These are phyloP conservation scores for Heterobasidion parviporum DNA, from an alignment of 1,284 basidiomycete genomes.

Conservation along the genomic window DNA sequence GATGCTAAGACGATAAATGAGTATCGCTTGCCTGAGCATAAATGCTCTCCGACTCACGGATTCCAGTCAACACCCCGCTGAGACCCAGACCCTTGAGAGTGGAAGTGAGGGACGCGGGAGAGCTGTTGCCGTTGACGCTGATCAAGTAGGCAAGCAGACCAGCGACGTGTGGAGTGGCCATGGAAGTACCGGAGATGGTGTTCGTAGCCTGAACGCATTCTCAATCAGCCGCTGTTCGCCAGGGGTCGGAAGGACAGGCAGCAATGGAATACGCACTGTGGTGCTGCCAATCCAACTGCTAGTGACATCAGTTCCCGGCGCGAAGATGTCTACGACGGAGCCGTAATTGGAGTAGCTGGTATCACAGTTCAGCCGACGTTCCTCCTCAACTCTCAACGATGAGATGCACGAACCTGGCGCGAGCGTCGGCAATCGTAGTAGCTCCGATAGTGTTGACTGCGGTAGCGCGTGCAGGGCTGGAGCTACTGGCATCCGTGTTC, in stretches of 20 bases:
- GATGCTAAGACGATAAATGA: background rate
- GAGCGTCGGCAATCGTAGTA: slow-evolving; percentile 42
- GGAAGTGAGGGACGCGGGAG: background rate
- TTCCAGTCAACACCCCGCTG: background rate
- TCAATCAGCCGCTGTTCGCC: background rate
- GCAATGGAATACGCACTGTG: slow-evolving; percentile 10
- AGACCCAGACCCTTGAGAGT: background rate
- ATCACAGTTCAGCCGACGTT: background rate
- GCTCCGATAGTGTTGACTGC: slow-evolving; percentile 62
- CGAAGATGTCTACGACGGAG: slow-evolving; percentile 25
- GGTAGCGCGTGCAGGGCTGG: slow-evolving; percentile 26
- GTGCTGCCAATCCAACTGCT: slow-evolving; percentile 24
- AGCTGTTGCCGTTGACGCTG: background rate
- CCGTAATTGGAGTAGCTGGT: slow-evolving; percentile 27
- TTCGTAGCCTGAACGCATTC: slow-evolving; percentile 13
- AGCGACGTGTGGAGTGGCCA: slow-evolving; percentile 25
- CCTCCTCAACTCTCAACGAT: too few relatives aligned
- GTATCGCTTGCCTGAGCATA: background rate
- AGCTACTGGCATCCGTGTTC: slow-evolving; percentile 16
- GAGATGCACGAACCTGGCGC: background rate
- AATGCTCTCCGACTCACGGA: background rate
- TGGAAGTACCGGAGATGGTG: slow-evolving; percentile 26
- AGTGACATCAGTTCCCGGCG: slow-evolving; percentile 25
- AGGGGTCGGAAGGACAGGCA: background rate
- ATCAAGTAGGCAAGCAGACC: slow-evolving; percentile 25